phyloP scores from a whole-genome alignment of 345 rosid genomes.

The Salix exigua region DNA sequence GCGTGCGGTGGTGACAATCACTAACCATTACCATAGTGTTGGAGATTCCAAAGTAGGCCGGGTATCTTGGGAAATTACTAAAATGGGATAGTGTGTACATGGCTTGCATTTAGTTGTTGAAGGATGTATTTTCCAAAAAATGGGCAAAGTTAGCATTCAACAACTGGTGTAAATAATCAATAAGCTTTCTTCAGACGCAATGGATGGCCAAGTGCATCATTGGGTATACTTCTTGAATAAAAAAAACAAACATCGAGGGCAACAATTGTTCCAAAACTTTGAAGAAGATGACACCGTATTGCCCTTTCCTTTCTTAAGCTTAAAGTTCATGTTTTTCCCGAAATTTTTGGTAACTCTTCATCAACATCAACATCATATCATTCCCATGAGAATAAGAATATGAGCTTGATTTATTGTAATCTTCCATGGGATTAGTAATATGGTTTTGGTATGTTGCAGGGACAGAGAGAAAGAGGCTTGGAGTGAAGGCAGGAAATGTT shows the following conservation, averaged over 20 bases:
- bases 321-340: slow-evolving; percentile 21
- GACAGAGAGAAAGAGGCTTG: neutral
- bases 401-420: slow-evolving; percentile 52
- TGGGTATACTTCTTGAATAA: no score
- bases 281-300: slow-evolving; percentile 40
- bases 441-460: neutral
- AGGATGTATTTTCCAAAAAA: no score
- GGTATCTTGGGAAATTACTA: neutral
- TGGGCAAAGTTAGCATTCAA: no score
- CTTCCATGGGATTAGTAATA: slow-evolving; percentile 49
- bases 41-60: neutral
- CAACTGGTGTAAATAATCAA: no score
- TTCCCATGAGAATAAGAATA: slow-evolving; percentile 31
- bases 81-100: neutral
- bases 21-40: neutral
- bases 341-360: slow-evolving; percentile 34
- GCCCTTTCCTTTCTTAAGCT: slow-evolving; percentile 54
- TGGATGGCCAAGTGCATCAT: no score
- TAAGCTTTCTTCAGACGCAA: no score
- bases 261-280: slow-evolving; percentile 39
- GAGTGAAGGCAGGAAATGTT: neutral
- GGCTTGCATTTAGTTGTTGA: no score
- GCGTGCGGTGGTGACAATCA: slow-evolving; percentile 7
- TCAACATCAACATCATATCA: slow-evolving; percentile 58
- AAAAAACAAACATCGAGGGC: no score